A percentile compares a stretch with the other conserved stretches of the same genome.
These are phyloP conservation scores for Plicaturopsis crispa DNA, from an alignment of 768 basidiomycete genomes.

Conservation along the genomic window DNA sequence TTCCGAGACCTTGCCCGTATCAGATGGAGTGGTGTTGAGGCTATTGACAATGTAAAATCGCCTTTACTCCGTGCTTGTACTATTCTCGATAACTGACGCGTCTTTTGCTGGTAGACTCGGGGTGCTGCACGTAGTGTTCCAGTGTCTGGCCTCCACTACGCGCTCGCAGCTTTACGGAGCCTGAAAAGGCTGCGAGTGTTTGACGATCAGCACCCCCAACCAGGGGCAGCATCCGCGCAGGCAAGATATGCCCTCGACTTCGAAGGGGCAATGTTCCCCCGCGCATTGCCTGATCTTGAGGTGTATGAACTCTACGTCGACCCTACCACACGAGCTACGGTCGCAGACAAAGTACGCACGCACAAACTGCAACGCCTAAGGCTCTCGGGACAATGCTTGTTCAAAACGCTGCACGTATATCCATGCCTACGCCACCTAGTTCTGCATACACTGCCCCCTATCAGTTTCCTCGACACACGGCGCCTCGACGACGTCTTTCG, in stretches of 20 bases:
- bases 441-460: slow-evolving; percentile 24
- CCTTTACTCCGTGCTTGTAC: slow-evolving; percentile 16
- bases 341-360: slow-evolving; percentile 21
- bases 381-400: slow-evolving; percentile 25
- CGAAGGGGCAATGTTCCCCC: slow-evolving; percentile 31
- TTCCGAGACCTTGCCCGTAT: slow-evolving; percentile 11
- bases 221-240: slow-evolving; percentile 12
- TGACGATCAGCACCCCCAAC: slow-evolving; percentile 3
- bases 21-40: slow-evolving; percentile 12
- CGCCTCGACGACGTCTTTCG: slow-evolving; percentile 19
- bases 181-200: slow-evolving; percentile 10
- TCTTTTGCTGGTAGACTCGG: too few relatives aligned
- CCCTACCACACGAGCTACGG: slow-evolving; percentile 18
- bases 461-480: slow-evolving; percentile 28
- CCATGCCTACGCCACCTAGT: slow-evolving; percentile 22
- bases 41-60: slow-evolving; percentile 3
- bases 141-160: slow-evolving; percentile 17
- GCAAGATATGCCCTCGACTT: slow-evolving; percentile 19
- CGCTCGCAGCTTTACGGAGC: slow-evolving; percentile 27
- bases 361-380: slow-evolving; percentile 19
- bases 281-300: slow-evolving; percentile 10
- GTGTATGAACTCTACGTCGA: slow-evolving; percentile 26
- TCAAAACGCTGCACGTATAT: slow-evolving; percentile 8
- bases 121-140: slow-evolving; percentile 22
- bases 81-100: too few relatives aligned